Evolutionary conservation across 2,329 filamentous ascomycete species (phyloP).

Genomic region (Cladosporium sp.): DNA sequence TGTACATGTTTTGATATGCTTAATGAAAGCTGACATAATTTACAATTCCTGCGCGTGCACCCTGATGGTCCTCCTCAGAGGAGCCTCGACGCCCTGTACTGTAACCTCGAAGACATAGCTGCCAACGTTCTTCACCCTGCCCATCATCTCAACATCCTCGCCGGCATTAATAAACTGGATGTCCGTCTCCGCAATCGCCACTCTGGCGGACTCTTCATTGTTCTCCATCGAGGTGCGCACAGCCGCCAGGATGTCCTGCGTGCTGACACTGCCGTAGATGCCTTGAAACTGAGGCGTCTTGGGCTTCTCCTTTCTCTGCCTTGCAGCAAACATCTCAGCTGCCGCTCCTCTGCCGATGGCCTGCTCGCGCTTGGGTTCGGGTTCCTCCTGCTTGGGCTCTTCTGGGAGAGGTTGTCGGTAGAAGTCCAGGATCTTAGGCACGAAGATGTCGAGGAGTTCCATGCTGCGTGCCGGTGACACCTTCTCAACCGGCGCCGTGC

Average conservation of each 20-base stretch:
- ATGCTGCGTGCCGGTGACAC: conserved; percentile 41
- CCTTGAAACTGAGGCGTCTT: conserved; percentile 23
- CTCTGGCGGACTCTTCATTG: conserved; percentile 48
- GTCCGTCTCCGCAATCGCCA: conserved; percentile 48
- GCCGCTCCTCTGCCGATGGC: conserved; percentile 20
- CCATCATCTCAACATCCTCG: conserved; percentile 32
- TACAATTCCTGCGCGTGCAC: conserved; percentile 36
- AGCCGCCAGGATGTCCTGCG: conserved; percentile 46
- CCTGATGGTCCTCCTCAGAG: conserved; percentile 39
- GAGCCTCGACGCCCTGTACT: conserved; percentile 43
- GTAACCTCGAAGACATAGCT: conserved; percentile 50
- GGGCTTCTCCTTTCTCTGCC: conserved; percentile 17
- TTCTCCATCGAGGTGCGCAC: conserved; percentile 47
- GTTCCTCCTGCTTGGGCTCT: conserved; percentile 16
- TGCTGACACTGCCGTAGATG: conserved; percentile 55
- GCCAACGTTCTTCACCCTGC: conserved; percentile 51
- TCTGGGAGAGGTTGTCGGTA: conserved; percentile 39
- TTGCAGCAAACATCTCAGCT: conserved; percentile 28
- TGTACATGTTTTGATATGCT: conserved; percentile 11
- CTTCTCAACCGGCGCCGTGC: conserved; percentile 27
- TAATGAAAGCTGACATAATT: background rate
- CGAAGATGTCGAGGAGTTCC: conserved; percentile 45
- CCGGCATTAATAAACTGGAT: conserved; percentile 44
- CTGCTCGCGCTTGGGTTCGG: conserved; percentile 10
- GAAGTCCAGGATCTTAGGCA: conserved; percentile 46